A percentile compares a stretch with the other conserved stretches of the same genome.
Conservation (phyloP, 345 rosid species). For the Citrus mangshanensis region DNA sequence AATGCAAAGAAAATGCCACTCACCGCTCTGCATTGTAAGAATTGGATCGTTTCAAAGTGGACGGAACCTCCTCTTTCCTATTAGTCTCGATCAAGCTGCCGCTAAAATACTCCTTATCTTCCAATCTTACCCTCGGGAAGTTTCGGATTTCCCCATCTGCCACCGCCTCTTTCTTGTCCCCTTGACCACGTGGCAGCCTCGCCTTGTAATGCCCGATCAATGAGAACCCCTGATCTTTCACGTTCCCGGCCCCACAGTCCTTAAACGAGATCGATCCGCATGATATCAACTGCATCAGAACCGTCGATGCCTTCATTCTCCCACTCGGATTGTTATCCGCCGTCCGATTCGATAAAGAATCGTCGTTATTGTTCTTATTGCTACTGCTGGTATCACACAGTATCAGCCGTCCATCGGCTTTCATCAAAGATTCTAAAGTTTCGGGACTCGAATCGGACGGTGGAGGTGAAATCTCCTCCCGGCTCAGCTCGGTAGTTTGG, state of each 20-base stretch:
- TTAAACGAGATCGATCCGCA: conserved; percentile 84
- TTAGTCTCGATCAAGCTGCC: conserved; percentile 90
- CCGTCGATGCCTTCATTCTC: conserved; percentile 68
- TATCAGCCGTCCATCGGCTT: conserved; percentile 66
- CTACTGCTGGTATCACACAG: conserved; percentile 23
- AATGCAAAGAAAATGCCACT: neutral
- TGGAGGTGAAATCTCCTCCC: conserved; percentile 93
- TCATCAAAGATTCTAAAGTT: conserved; percentile 78
- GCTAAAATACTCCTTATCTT: conserved; percentile 86
- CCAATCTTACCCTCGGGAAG: conserved; percentile 57
- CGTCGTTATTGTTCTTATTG: conserved; percentile 35
- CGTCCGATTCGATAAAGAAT: conserved; percentile 33
- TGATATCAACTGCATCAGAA: conserved; percentile 89
- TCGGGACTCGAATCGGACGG: conserved; percentile 97
- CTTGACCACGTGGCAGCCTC: conserved; percentile 50
- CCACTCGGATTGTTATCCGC: conserved; percentile 46
- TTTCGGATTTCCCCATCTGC: conserved; percentile 30
- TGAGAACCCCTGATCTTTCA: conserved; percentile 63
- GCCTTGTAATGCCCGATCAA: conserved; percentile 46
- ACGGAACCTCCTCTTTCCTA: conserved; percentile 35
- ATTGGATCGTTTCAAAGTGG: conserved; percentile 67
- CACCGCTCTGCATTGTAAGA: conserved; percentile 86
- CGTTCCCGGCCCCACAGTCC: conserved; percentile 62
- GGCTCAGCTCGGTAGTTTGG: conserved; percentile 52
- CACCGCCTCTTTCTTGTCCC: conserved; percentile 30